Conservation (phyloP, 208 protist genomes). For the Trypanosoma rangeli region DNA sequence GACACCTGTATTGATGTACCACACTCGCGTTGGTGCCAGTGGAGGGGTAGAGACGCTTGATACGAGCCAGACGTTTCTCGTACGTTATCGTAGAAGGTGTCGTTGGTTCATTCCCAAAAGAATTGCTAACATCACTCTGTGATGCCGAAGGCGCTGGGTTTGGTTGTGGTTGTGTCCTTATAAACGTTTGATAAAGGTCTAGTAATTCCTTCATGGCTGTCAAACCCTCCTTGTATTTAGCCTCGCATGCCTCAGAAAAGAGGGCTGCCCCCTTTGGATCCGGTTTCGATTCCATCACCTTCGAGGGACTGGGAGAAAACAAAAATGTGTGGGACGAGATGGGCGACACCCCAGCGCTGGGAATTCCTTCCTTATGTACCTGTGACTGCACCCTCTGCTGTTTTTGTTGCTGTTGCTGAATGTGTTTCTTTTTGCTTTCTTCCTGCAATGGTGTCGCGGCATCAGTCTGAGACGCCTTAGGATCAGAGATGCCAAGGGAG, state of each 20-base stretch:
- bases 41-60: conserved; percentile 10
- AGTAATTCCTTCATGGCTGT: conserved; percentile 7
- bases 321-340: conserved; percentile 19
- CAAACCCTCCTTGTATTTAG: conserved; percentile 16
- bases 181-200: conserved; percentile 16
- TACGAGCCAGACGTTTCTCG: conserved; percentile 4
- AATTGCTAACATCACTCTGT: neutral
- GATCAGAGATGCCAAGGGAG: neutral
- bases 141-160: neutral
- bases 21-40: neutral
- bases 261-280: neutral
- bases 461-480: conserved; percentile 1
- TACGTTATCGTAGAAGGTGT: conserved; percentile 7
- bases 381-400: neutral
- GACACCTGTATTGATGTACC: neutral
- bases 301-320: conserved; percentile 14
- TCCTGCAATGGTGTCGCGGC: neutral
- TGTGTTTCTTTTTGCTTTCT: neutral
- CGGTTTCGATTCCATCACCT: neutral
- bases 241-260: conserved; percentile 16
- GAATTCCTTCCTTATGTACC: neutral
- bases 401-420: neutral
- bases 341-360: conserved; percentile 12
- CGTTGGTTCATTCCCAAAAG: neutral
- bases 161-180: conserved; percentile 1